Evolutionary conservation across 2,329 filamentous ascomycete genomes (phyloP), one percentile per base, ranked within the genome.

Genomic region (Ceratocystis destructans): DNA sequence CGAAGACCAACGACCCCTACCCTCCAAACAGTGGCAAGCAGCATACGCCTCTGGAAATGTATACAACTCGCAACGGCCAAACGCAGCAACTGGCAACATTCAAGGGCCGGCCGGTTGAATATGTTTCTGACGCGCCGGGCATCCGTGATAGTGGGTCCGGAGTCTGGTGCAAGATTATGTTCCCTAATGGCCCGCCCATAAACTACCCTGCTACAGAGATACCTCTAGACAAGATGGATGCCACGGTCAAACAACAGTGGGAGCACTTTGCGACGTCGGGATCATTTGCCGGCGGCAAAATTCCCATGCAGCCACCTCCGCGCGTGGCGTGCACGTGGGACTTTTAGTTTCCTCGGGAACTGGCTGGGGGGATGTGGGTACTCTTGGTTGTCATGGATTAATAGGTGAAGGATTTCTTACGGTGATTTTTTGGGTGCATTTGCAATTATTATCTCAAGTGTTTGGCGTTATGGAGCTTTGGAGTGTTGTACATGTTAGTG

Each of bases 301-400:
- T 96, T 77, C 92, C 92, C 0, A 80, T 87, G 70, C 77, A 90
- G 59, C 89, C 92, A 22, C 92, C 92, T 0, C 86, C 86, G 75
- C 80, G 84, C 69, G 90, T 93, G 72, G 93, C 86, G 79, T 86
- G 85, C 70, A 75, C 77, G 33, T 93, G 87, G 82, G 84, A 90
- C 72, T 86, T 93, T 71, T 92, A 74, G 48, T 17, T 20, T 46
- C 17, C 31, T 6, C n/a, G 31, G 57, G 45, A 12, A 5, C n/a
- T 66, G 28, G 31, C 7, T 25, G 17, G 15, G 6, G 2, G 25
- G 55, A 8, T 28, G 55, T 33, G 17, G 7, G 31, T 7, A 37
- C n/a, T 59, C 5, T 59, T 37, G 20, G 3, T 25, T n/a, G 55
- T 10, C n/a, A 12, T 31, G 15, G 25, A n/a, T 33, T 20, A 5